These are phyloP conservation scores for Arabis alpina DNA, from an alignment of 345 rosid genomes.

Conservation along the genomic window DNA sequence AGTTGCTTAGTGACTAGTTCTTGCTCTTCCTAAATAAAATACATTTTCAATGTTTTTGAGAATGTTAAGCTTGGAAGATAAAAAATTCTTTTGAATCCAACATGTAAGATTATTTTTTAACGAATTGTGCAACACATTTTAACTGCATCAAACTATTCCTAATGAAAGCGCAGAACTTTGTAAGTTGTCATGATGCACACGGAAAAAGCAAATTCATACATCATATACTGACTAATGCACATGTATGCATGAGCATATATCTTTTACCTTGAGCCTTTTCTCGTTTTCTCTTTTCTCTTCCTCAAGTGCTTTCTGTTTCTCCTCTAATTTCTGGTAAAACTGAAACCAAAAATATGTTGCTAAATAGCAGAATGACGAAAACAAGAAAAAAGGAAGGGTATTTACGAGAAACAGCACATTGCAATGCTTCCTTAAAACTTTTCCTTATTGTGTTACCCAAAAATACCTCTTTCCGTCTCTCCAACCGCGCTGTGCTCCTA, in stretches of 20 bases:
- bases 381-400: constrained; percentile 22
- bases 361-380: constrained; percentile 16
- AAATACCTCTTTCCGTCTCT: constrained; percentile 86
- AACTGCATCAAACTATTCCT: not conserved
- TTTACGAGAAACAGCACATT: constrained; percentile 2
- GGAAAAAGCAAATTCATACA: constrained; percentile 1
- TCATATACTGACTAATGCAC: not conserved
- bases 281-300: constrained; percentile 73
- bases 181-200: not conserved
- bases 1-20: constrained; percentile 87
- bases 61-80: constrained; percentile 11
- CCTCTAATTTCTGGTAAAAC: constrained; percentile 85
- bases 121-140: not conserved
- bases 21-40: constrained; percentile 83
- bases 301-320: constrained; percentile 86
- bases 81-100: not conserved
- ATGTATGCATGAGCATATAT: constrained; percentile 8
- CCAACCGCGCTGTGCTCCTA: constrained; percentile 67
- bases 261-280: constrained; percentile 72
- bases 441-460: not conserved
- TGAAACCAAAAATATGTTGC: constrained; percentile 38
- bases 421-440: not conserved
- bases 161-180: not conserved
- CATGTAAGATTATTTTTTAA: constrained; percentile 10
- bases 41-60: constrained; percentile 2